Evolutionary conservation across 1,139 yeast species (phyloP).

Genomic region (Saccharomycopsis phalli): DNA sequence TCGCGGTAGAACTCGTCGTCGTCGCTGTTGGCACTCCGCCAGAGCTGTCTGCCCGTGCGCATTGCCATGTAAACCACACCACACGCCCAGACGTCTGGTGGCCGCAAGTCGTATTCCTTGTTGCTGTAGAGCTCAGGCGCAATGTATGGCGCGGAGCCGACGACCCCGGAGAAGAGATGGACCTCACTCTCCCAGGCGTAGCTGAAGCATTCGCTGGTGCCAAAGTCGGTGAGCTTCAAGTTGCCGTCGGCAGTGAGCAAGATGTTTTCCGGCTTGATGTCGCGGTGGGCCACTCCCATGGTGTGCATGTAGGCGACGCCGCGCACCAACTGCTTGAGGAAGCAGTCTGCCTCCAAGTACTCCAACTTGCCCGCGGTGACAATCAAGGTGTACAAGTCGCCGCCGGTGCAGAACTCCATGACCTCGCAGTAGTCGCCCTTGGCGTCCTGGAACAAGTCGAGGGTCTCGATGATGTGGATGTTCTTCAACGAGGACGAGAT

Average conservation of each 20-base stretch:
- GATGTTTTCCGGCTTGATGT: slow-evolving; percentile 60
- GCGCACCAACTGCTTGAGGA: slow-evolving; percentile 55
- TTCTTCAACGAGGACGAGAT: slow-evolving; percentile 63
- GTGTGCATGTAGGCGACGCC: slow-evolving; percentile 62
- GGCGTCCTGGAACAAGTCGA: slow-evolving; percentile 54
- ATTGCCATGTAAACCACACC: slow-evolving; percentile 51
- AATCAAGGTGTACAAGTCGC: slow-evolving; percentile 52
- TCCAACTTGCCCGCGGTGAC: slow-evolving; percentile 31
- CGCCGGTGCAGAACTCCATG: slow-evolving; percentile 73
- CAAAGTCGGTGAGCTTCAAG: slow-evolving; percentile 61
- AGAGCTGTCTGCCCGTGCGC: slow-evolving; percentile 42
- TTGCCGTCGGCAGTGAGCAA: slow-evolving; percentile 40
- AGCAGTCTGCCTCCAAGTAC: slow-evolving; percentile 58
- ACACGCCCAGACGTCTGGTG: slow-evolving; percentile 63
- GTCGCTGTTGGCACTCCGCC: slow-evolving; percentile 38
- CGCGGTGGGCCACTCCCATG: slow-evolving; percentile 74
- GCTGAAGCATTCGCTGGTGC: slow-evolving; percentile 67
- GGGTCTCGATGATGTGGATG: slow-evolving; percentile 58
- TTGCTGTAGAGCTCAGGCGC: slow-evolving; percentile 58
- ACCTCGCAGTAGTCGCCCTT: slow-evolving; percentile 58
- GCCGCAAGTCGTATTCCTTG: slow-evolving; percentile 46
- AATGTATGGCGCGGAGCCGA: slow-evolving; percentile 72
- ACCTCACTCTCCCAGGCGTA: slow-evolving; percentile 55
- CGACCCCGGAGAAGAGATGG: slow-evolving; percentile 47
- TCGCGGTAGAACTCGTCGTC: slow-evolving; percentile 58